Evolutionary conservation across 2,329 filamentous ascomycete genomes (phyloP), one percentile per base, ranked within the genome.

Genomic region (Xylariales sp.): DNA sequence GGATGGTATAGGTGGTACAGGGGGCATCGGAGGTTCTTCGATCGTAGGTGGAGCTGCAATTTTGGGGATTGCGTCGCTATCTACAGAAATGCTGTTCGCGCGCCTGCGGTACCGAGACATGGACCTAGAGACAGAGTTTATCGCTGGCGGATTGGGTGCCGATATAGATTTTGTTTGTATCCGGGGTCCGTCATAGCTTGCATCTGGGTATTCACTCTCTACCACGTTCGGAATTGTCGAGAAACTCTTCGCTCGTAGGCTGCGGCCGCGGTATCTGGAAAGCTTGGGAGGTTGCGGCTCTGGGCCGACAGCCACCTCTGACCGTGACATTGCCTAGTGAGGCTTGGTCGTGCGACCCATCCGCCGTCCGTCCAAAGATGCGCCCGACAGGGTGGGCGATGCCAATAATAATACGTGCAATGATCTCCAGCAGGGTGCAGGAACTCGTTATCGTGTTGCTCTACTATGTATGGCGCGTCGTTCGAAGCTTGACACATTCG

Each of bases 31-130:
- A 33, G 33, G 14, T 31, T 29, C 10, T 24, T 16, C 29, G 21
- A 24, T 16, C 38, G 24, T 12, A 11, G 29, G 38, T 40, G 37
- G 19, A 34, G 36, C 31, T 25, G 38, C 51, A 51, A 54, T 50
- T 44, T 55, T 53, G 32, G 51, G 51, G 47, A 52, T 51, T 38
- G 48, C 47, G 53, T 55, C 47, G 48, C 46, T 50, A 48, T 50
- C 47, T 28, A 45, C 50, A 40, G 52, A 43, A 48, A 54, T 50
- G 45, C 51, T 57, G 48, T 52, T 43, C 25, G 51, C 44, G 27
- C 52, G 54, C 27, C 57, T 54, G 31, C 58, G 58, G 49, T 61
- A 61, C 47, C 58, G 56, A 52, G 58, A 61, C 58, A 60, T 60
- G 42, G 57, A 59, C 42, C 57, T 51, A 45, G 57, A 49, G 46